These are phyloP conservation scores for Suillus lakei DNA, from an alignment of 768 basidiomycete genomes.

Conservation along the genomic window DNA sequence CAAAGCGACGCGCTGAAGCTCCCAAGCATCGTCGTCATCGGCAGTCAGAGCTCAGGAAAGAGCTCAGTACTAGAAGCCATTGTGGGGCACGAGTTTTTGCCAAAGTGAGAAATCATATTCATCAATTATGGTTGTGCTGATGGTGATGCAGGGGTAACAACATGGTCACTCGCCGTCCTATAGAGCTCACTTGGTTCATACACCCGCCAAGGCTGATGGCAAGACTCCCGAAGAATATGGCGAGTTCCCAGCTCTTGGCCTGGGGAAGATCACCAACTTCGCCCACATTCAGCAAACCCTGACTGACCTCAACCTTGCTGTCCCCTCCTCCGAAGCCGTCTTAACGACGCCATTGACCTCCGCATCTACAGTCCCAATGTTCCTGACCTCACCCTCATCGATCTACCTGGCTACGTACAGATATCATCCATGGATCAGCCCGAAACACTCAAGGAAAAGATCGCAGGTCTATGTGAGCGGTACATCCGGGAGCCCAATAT, in stretches of 20 bases:
- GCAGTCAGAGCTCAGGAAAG: slow-evolving; percentile 98
- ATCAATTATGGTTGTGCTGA: slow-evolving; percentile 2
- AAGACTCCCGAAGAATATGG: slow-evolving; percentile 78
- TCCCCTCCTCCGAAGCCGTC: slow-evolving; percentile 88
- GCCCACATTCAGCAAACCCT: slow-evolving; percentile 89
- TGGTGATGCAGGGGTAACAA: slow-evolving; percentile 80
- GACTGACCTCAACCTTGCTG: slow-evolving; percentile 93
- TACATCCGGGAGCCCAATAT: slow-evolving; percentile 99
- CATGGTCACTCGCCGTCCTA: slow-evolving; percentile 98
- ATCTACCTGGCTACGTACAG: slow-evolving; percentile 97
- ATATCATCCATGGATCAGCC: slow-evolving; percentile 96
- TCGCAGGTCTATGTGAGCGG: slow-evolving; percentile 85
- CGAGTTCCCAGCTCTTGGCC: slow-evolving; percentile 89
- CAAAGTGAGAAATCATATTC: slow-evolving; percentile 72
- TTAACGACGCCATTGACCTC: slow-evolving; percentile 94
- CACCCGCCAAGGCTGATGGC: slow-evolving; percentile 59
- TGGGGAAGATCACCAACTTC: slow-evolving; percentile 92
- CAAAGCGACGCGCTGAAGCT: slow-evolving; percentile 93
- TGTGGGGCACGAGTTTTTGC: slow-evolving; percentile 96
- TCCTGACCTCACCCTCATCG: slow-evolving; percentile 96
- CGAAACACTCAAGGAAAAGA: slow-evolving; percentile 92
- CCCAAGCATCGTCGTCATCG: slow-evolving; percentile 97
- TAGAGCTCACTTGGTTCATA: slow-evolving; percentile 97
- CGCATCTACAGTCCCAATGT: slow-evolving; percentile 96
- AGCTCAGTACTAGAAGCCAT: slow-evolving; percentile 97